phyloP scores from a whole-genome alignment of 1,139 yeast species.

The Kurtzmaniella quercitrusa region DNA sequence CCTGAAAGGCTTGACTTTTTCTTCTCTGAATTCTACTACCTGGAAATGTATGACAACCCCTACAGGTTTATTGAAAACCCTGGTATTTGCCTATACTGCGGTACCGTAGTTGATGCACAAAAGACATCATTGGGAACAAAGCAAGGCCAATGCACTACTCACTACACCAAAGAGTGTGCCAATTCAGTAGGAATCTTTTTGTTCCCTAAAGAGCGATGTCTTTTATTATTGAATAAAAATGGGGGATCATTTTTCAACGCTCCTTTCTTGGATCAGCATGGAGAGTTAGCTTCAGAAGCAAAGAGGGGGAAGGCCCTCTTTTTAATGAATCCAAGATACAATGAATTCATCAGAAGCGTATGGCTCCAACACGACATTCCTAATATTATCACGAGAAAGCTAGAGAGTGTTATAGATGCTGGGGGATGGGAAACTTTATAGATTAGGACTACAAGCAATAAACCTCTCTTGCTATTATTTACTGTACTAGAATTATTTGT shows the following conservation, averaged over 20 bases:
- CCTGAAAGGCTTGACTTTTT: slow-evolving; percentile 71
- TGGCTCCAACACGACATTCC: slow-evolving; percentile 83
- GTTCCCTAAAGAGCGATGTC: slow-evolving; percentile 70
- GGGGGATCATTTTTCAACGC: slow-evolving; percentile 84
- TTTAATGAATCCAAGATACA: slow-evolving; percentile 60
- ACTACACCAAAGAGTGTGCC: slow-evolving; percentile 60
- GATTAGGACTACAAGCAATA: slow-evolving; percentile 2
- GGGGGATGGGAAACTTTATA: slow-evolving; percentile 96
- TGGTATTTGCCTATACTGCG: slow-evolving; percentile 85
- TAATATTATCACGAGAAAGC: slow-evolving; percentile 69
- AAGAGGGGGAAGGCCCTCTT: slow-evolving; percentile 72
- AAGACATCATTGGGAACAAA: slow-evolving; percentile 46
- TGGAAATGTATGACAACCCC: slow-evolving; percentile 38
- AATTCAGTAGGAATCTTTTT: slow-evolving; percentile 73
- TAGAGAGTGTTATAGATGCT: slow-evolving; percentile 74
- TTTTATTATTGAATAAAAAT: slow-evolving; percentile 59
- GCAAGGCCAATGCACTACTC: slow-evolving; percentile 68
- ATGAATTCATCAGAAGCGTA: slow-evolving; percentile 58
- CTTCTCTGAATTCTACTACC: slow-evolving; percentile 55
- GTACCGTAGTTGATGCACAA: slow-evolving; percentile 64
- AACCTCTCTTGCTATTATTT: neutral
- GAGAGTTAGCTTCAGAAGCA: slow-evolving; percentile 75
- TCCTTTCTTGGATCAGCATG: slow-evolving; percentile 84
- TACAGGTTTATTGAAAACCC: slow-evolving; percentile 59
- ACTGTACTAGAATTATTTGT: no score